Evolutionary conservation across 768 basidiomycete genomes (phyloP).

Genomic region (Arthromyces matolae): DNA sequence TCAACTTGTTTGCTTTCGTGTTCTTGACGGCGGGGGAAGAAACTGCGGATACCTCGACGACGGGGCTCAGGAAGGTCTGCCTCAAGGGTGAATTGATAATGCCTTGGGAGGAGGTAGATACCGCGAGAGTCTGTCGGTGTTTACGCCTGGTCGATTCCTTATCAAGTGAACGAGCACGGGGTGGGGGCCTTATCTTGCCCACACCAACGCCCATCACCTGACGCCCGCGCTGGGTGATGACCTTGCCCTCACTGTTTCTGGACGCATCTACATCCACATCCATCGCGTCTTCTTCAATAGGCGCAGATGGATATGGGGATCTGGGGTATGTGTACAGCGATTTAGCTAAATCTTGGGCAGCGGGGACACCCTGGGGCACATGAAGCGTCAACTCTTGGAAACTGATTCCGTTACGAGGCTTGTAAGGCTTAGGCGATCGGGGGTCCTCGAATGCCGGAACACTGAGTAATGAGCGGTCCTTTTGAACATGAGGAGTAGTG

Average conservation of each 20-base stretch:
- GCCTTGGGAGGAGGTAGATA: too few relatives aligned
- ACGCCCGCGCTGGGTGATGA: too few relatives aligned
- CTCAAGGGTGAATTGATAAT: slow-evolving; percentile 30
- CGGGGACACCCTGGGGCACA: slow-evolving; percentile 15
- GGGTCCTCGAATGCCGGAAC: slow-evolving; percentile 33
- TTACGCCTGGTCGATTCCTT: slow-evolving; percentile 7
- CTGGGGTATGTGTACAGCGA: slow-evolving; percentile 35
- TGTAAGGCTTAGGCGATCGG: slow-evolving; percentile 34
- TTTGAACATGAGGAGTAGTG: neutral
- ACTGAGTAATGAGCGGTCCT: slow-evolving; percentile 13
- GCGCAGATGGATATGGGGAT: slow-evolving; percentile 35
- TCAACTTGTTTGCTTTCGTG: neutral
- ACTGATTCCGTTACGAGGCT: slow-evolving; percentile 8
- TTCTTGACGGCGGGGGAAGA: slow-evolving; percentile 20
- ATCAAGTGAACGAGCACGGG: slow-evolving; percentile 20
- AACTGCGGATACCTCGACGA: slow-evolving; percentile 5
- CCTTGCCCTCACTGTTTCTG: too few relatives aligned
- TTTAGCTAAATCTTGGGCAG: slow-evolving; percentile 22
- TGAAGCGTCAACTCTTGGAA: slow-evolving; percentile 13
- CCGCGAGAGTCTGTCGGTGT: slow-evolving; percentile 9
- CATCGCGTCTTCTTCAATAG: slow-evolving; percentile 5
- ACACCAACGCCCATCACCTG: too few relatives aligned
- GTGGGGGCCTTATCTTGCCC: slow-evolving; percentile 2
- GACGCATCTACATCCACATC: slow-evolving; percentile 8
- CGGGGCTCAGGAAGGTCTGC: slow-evolving; percentile 28